A percentile compares a stretch with the other conserved stretches of the same genome.
These are phyloP conservation scores for Botryobasidium botryosum DNA, from an alignment of 768 basidiomycete genomes.

Conservation along the genomic window DNA sequence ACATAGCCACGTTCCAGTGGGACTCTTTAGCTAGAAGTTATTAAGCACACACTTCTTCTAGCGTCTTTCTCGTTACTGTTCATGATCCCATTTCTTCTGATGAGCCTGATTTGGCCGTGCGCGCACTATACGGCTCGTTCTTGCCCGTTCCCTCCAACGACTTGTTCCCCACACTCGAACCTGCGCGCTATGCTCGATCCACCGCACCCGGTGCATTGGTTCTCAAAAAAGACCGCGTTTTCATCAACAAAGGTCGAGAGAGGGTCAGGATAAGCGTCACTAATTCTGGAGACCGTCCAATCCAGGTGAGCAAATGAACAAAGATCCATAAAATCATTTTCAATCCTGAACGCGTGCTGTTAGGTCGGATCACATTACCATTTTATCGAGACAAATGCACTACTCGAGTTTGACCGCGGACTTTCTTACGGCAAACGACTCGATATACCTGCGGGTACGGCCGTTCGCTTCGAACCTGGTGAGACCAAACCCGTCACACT, in stretches of 20 bases:
- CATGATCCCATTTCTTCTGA: conserved; percentile 88
- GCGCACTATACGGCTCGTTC: conserved; percentile 93
- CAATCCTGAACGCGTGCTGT: not conserved
- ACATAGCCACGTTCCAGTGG: not conserved
- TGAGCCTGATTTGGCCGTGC: conserved; percentile 45
- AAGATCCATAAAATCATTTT: no score
- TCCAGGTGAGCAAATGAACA: conserved; percentile 40
- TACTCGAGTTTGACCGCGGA: conserved; percentile 65
- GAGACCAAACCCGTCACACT: conserved; percentile 72
- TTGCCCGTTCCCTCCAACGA: conserved; percentile 56
- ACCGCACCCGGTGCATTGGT: conserved; percentile 64
- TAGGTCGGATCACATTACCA: conserved; percentile 91
- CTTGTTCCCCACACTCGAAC: conserved; percentile 42
- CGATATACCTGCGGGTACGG: conserved; percentile 88
- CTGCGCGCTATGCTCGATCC: conserved; percentile 32
- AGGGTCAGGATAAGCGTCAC: conserved; percentile 58
- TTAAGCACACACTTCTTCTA: conserved; percentile 16
- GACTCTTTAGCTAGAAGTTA: not conserved
- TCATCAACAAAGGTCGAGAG: conserved; percentile 58
- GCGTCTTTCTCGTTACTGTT: conserved; percentile 91
- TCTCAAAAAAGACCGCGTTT: conserved; percentile 42
- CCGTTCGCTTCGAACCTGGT: conserved; percentile 92
- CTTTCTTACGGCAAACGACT: conserved; percentile 71
- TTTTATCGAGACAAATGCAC: conserved; percentile 77
- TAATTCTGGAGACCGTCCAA: conserved; percentile 84